These are phyloP conservation scores for Dinochytrium kinnereticum DNA, from an alignment of 371 early-diverging fungal genomes.

Conservation along the genomic window DNA sequence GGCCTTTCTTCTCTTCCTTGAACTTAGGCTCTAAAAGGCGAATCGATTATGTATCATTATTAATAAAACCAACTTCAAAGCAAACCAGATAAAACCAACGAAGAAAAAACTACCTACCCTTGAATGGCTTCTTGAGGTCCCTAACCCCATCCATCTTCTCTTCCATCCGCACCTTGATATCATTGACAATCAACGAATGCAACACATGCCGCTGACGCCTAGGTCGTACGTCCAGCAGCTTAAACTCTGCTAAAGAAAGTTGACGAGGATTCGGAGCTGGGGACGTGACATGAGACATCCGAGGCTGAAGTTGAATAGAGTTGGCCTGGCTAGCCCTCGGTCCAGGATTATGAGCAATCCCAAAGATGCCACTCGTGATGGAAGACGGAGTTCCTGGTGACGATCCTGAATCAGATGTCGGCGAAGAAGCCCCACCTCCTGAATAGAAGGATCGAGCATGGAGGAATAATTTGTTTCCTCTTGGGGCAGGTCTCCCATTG, in stretches of 20 bases:
- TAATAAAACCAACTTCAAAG: not conserved
- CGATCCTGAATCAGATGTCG: not conserved
- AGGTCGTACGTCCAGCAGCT: slow-evolving; percentile 23
- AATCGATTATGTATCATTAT: not conserved
- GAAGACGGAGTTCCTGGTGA: slow-evolving; percentile 11
- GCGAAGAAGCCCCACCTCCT: not conserved
- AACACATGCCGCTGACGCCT: slow-evolving; percentile 32
- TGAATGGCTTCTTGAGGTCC: slow-evolving; percentile 25
- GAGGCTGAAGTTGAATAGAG: not conserved
- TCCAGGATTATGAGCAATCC: not conserved
- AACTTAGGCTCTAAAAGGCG: slow-evolving; percentile 35
- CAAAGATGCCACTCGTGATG: not conserved
- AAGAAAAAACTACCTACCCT: slow-evolving; percentile 14
- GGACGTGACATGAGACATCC: not conserved
- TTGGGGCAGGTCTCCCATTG: not conserved
- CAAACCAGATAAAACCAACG: not conserved
- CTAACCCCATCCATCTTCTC: slow-evolving; percentile 9
- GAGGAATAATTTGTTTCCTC: slow-evolving; percentile 10
- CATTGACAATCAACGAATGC: slow-evolving; percentile 27
- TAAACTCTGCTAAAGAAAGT: slow-evolving; percentile 35
- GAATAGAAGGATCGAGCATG: not conserved
- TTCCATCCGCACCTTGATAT: slow-evolving; percentile 19
- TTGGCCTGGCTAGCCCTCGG: slow-evolving; percentile 6
- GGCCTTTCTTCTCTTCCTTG: slow-evolving; percentile 37
- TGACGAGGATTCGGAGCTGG: not conserved